A percentile compares a stretch with the other conserved stretches of the same genome.
Conservation (phyloP, 2,329 filamentous ascomycete species). For the Lecanicillium sp. region DNA sequence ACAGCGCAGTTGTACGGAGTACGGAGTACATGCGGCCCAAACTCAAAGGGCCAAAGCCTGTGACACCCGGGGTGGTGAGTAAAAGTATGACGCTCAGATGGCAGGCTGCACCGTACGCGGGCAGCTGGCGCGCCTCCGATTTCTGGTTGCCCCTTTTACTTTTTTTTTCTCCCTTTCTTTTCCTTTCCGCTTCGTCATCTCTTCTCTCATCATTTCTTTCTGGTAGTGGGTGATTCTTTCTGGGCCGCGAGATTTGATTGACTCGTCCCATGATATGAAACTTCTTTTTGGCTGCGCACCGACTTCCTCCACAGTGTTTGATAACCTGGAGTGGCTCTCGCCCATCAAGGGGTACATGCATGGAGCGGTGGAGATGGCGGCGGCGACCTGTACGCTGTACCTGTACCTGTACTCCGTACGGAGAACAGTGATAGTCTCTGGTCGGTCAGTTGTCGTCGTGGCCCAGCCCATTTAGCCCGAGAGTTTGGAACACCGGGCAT, state of each 20-base stretch:
- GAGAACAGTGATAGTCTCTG: background rate
- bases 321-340: slow-evolving; percentile 6
- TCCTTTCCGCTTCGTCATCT: too few relatives aligned
- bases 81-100: too few relatives aligned
- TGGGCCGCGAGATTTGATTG: slow-evolving; percentile 6
- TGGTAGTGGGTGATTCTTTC: background rate
- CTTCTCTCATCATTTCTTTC: too few relatives aligned
- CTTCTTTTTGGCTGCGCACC: slow-evolving; percentile 9
- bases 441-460: too few relatives aligned
- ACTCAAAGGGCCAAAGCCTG: too few relatives aligned
- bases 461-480: too few relatives aligned
- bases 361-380: background rate
- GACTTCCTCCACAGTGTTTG: slow-evolving; percentile 9
- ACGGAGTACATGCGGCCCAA: too few relatives aligned
- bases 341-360: slow-evolving; percentile 2
- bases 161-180: background rate
- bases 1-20: too few relatives aligned
- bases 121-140: background rate
- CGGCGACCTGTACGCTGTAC: too few relatives aligned
- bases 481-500: too few relatives aligned
- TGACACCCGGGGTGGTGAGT: too few relatives aligned
- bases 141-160: background rate
- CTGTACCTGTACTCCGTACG: too few relatives aligned
- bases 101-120: background rate
- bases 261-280: slow-evolving; percentile 8